Conservation (phyloP, 78 protist genomes). For the Guillardia theta region DNA sequence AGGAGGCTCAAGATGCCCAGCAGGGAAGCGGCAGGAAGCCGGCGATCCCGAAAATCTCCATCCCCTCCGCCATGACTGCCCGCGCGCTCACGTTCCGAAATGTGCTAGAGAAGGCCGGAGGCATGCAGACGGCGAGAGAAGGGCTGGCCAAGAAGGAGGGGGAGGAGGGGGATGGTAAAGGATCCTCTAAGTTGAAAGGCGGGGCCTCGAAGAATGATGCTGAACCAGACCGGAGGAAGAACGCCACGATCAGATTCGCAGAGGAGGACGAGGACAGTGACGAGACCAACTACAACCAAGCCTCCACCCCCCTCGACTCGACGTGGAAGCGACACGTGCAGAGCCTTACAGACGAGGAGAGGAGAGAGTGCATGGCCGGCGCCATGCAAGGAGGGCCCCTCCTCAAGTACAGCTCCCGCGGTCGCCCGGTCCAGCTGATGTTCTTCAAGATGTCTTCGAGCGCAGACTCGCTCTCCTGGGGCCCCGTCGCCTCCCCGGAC, state of each 20-base stretch:
- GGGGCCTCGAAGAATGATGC: no score
- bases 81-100: neutral
- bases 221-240: no score
- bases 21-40: no score
- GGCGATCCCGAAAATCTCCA: neutral
- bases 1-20: no score
- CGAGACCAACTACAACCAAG: neutral
- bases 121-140: no score
- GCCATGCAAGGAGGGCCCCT: neutral
- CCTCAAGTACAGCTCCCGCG: constrained; percentile 33
- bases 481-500: neutral
- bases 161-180: neutral
- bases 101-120: no score
- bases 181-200: neutral
- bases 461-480: neutral
- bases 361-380: neutral
- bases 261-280: neutral
- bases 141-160: no score
- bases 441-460: neutral
- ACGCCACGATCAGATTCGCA: no score
- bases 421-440: neutral
- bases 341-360: neutral
- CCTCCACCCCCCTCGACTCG: neutral
- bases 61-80: neutral
- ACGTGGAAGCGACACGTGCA: neutral